A percentile compares a stretch with the other conserved stretches of the same genome.
These are phyloP conservation scores for Prosopis cineraria DNA, from an alignment of 306 rosid genomes.

Conservation along the genomic window DNA sequence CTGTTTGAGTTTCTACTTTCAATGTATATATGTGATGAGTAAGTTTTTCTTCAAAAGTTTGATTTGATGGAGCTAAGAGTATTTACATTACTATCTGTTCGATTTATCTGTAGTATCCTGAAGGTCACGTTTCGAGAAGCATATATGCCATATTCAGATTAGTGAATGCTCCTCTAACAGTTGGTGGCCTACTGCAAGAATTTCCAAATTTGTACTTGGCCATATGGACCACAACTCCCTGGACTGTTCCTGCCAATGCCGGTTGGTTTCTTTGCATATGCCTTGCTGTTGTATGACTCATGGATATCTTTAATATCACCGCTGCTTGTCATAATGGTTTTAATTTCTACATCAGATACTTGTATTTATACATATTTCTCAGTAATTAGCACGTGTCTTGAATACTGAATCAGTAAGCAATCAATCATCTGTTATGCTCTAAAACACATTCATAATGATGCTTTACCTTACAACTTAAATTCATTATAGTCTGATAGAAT, in stretches of 20 bases:
- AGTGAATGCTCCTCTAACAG: slow-evolving; percentile 45
- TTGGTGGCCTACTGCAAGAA: slow-evolving; percentile 62
- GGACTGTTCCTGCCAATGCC: slow-evolving; percentile 99
- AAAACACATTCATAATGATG: slow-evolving; percentile 24
- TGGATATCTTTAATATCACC: slow-evolving; percentile 7
- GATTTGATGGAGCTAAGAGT: slow-evolving; percentile 24
- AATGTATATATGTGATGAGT: background rate
- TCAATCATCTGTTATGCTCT: slow-evolving; percentile 2
- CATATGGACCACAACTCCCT: slow-evolving; percentile 98
- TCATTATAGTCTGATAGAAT: too few relatives aligned
- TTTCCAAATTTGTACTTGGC: slow-evolving; percentile 85
- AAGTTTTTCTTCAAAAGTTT: slow-evolving; percentile 28
- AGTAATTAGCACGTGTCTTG: slow-evolving; percentile 23
- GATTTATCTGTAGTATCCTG: slow-evolving; percentile 77
- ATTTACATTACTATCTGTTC: slow-evolving; percentile 33
- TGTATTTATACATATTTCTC: slow-evolving; percentile 14
- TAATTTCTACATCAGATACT: background rate
- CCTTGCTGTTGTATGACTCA: slow-evolving; percentile 19
- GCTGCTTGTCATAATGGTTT: slow-evolving; percentile 21
- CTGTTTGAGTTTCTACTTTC: background rate
- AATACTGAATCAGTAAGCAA: slow-evolving; percentile 20
- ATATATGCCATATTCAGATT: slow-evolving; percentile 82
- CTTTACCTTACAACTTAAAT: slow-evolving; percentile 24
- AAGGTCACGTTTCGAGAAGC: slow-evolving; percentile 90
- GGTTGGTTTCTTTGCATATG: slow-evolving; percentile 61